Base-by-base conservation (phyloP, 2,329 filamentous ascomycete genomes). In the Alternaria dauci region DNA sequence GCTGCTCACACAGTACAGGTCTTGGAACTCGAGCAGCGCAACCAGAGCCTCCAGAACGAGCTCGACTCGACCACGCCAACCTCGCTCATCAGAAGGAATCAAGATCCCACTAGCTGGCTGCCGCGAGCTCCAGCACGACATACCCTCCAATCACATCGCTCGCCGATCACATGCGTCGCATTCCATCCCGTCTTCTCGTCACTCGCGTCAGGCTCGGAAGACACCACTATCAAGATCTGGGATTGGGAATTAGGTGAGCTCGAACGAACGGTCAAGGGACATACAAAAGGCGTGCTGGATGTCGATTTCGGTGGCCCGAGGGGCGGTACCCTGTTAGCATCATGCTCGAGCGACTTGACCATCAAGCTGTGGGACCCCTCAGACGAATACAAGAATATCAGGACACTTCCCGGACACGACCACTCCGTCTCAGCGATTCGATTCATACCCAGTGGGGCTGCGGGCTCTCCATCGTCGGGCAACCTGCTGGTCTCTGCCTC, bases 181-280 rank as follows among this genome's bases (percentile, higher is more conserved):
- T 97, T 97, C 75, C 94, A 97, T 76, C 94, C 94, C 0, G 85
- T 95, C 32, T 97, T 96, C 79, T 94, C 93, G 9, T 94, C 92
- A 5, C 84, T 97, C 23, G 94, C 94, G 9, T 95, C 93, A 0
- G 94, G 92, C 16, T 96, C 93, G 8, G 94, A 97, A 77, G 94
- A 97, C 78, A 91, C 88, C 55, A 96, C 91, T 8, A 96, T 98
- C 78, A 97, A 97, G 74, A 94, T 97, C 56, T 97, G 94, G 94
- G 94, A 97, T 74, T 97, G 93, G 91, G 94, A 97, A 73, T 81
- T 96, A 25, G 94, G 94, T 48, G 94, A 97, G 79, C 84, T 96
- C 4, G 94, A 97, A 77, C 84, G 90, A 63, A 97, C 94, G 0
- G 86, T 97, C 58, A 97, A 97, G 76, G 93, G 93, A 1, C 94